These are phyloP conservation scores for Hypoxylon fragiforme DNA, from an alignment of 495 filamentous ascomycete species.

Conservation along the genomic window DNA sequence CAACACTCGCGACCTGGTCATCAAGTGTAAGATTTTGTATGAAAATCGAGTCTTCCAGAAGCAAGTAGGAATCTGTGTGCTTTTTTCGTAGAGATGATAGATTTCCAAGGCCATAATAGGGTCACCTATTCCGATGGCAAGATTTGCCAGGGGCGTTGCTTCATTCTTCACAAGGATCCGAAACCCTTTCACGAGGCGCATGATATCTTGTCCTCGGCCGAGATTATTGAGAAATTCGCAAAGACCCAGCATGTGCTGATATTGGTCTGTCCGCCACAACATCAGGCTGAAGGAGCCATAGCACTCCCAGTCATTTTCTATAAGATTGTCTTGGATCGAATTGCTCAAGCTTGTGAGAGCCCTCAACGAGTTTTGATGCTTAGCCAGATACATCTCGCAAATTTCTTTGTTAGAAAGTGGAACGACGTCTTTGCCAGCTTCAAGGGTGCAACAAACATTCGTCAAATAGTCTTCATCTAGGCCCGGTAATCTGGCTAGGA, in stretches of 20 bases:
- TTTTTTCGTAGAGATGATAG: conserved; percentile 22
- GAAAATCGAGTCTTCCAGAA: conserved; percentile 22
- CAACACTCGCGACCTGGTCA: conserved; percentile 9
- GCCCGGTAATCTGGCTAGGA: conserved; percentile 29
- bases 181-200: conserved; percentile 11
- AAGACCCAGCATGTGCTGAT: conserved; percentile 8
- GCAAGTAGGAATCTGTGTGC: not conserved
- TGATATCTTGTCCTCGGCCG: conserved; percentile 24
- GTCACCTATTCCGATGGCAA: conserved; percentile 18
- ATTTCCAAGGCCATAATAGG: conserved; percentile 32
- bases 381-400: conserved; percentile 28
- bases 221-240: conserved; percentile 17
- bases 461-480: conserved; percentile 19
- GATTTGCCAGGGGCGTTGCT: conserved; percentile 7
- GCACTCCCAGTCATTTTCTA: not conserved
- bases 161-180: conserved; percentile 6
- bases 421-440: conserved; percentile 5
- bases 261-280: conserved; percentile 14
- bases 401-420: conserved; percentile 22
- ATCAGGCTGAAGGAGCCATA: conserved; percentile 8
- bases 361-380: conserved; percentile 14
- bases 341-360: not conserved
- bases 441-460: conserved; percentile 15
- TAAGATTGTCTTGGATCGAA: not conserved
- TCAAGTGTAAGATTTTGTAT: conserved; percentile 13